Evolutionary conservation across 208 protist genomes (phyloP), one percentile per base, ranked within the genome.

Genomic region (Endotrypanum monterogeii): DNA sequence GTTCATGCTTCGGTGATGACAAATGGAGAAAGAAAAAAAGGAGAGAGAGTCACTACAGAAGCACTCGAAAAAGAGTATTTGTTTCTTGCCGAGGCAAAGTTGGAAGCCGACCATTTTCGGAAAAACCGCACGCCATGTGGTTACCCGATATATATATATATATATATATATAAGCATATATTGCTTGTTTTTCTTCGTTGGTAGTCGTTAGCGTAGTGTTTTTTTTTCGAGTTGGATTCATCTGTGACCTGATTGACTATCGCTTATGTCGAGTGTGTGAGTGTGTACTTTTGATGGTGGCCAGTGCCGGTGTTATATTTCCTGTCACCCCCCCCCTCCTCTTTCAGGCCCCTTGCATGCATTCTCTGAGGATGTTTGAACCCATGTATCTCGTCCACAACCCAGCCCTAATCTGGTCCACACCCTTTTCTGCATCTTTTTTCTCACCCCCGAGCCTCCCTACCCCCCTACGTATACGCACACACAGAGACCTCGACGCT

Each of bases 51-150:
- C 23, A 25, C 8, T 16, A 37, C 35, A 68, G 2, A 35, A 28
- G 14, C 39, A 41, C 0, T 18, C 39, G 41, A 9, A 25, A 37
- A 9, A 52, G 32, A 2, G 51, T 39, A 18, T 18, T 73, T 79
- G 30, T 73, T 67, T 58, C 63, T n/a, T 67, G 9, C n/a, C n/a
- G n/a, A 18, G 32, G 57, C 12, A 20, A 62, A 62, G 39, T 25
- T 41, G 30, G 6, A 25, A 12, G n/a, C 57, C 6, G 35, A 16
- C 57, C 28, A 28, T 62, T 28, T 6, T 39, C 57, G 32, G 30
- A 11, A 37, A 12, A 12, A 7, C 23, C 35, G 18, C 44, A 55
- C 14, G 23, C 44, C 44, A 5, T 48, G 44, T 14, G 8, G 12
- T 48, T 48, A 5, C 44, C 12, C 0, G 12, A 48, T 48, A 14